A percentile compares a stretch with the other conserved stretches of the same genome.
Conservation (phyloP, 257 asterid species). For the Solanum lignicaule region DNA sequence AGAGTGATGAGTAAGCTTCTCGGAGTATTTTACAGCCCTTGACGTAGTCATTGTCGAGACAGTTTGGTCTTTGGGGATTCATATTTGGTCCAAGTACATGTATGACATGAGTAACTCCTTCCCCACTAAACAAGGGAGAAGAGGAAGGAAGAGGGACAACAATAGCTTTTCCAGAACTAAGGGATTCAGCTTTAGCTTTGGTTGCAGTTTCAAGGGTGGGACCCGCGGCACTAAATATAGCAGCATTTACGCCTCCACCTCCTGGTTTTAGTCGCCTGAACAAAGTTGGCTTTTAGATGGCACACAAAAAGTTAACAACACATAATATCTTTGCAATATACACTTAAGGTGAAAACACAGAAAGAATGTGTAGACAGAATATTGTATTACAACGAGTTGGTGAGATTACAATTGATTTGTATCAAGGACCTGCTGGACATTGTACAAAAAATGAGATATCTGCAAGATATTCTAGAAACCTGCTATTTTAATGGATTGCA, state of each 20-base stretch:
- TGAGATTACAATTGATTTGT: neutral
- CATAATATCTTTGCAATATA: neutral
- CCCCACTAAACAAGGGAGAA: conserved; percentile 56
- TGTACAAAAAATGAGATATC: neutral
- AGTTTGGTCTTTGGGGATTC: conserved; percentile 85
- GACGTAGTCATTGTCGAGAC: conserved; percentile 57
- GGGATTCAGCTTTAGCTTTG: conserved; percentile 54
- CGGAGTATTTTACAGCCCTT: conserved; percentile 66
- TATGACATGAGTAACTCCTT: conserved; percentile 79
- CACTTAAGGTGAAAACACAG: neutral
- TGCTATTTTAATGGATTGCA: neutral
- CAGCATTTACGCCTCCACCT: conserved; percentile 95
- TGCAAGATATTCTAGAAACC: neutral
- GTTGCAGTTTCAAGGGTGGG: conserved; percentile 62
- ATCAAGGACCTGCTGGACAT: neutral
- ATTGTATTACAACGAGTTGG: neutral
- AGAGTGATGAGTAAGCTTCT: conserved; percentile 76
- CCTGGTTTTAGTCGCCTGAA: conserved; percentile 85
- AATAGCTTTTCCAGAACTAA: conserved; percentile 63
- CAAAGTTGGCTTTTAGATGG: conserved; percentile 25
- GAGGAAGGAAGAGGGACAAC: conserved; percentile 65
- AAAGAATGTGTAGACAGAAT: neutral
- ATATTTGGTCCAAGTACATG: conserved; percentile 98
- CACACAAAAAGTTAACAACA: conserved; percentile 6
- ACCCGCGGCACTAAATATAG: conserved; percentile 81